Conservation (phyloP, 2,329 filamentous ascomycete species). For the Sarocladiaceae sp. region DNA sequence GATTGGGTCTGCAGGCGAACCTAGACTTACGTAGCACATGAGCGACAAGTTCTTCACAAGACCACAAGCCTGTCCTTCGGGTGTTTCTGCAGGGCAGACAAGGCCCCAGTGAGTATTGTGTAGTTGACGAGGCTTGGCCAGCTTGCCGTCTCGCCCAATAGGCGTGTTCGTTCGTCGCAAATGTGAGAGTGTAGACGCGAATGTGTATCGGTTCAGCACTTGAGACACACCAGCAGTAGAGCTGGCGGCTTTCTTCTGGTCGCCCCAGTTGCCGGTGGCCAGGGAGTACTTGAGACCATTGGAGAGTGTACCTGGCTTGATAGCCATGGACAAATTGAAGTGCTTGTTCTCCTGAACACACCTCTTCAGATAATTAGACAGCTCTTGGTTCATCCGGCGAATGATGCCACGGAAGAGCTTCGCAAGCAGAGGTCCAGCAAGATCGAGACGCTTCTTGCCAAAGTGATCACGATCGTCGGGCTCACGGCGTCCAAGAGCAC, state of each 20-base stretch:
- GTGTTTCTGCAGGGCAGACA: constrained; percentile 95
- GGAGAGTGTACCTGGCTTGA: constrained; percentile 87
- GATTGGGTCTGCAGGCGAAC: constrained; percentile 84
- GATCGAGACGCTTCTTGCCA: constrained; percentile 94
- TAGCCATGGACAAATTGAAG: constrained; percentile 85
- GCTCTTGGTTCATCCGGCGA: constrained; percentile 83
- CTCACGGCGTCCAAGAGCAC: constrained; percentile 85
- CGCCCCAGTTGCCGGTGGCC: constrained; percentile 97
- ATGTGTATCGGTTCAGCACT: constrained; percentile 96
- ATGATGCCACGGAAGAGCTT: constrained; percentile 93
- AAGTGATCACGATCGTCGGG: constrained; percentile 98
- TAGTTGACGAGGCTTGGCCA: constrained; percentile 94
- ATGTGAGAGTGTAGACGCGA: constrained; percentile 94
- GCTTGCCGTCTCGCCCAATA: constrained; percentile 94
- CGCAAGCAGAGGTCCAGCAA: constrained; percentile 91
- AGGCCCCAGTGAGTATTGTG: constrained; percentile 99
- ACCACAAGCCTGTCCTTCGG: constrained; percentile 96
- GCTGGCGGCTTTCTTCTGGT: constrained; percentile 96
- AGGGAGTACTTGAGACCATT: constrained; percentile 95
- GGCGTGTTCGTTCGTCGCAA: constrained; percentile 95
- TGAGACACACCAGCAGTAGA: constrained; percentile 97
- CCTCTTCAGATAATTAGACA: constrained; percentile 85
- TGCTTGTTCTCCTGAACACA: constrained; percentile 86
- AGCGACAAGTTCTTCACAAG: constrained; percentile 96
- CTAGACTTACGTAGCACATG: constrained; percentile 98